These are phyloP conservation scores for Drechslerella dactyloides DNA, from an alignment of 2,329 filamentous ascomycete species.

Conservation along the genomic window DNA sequence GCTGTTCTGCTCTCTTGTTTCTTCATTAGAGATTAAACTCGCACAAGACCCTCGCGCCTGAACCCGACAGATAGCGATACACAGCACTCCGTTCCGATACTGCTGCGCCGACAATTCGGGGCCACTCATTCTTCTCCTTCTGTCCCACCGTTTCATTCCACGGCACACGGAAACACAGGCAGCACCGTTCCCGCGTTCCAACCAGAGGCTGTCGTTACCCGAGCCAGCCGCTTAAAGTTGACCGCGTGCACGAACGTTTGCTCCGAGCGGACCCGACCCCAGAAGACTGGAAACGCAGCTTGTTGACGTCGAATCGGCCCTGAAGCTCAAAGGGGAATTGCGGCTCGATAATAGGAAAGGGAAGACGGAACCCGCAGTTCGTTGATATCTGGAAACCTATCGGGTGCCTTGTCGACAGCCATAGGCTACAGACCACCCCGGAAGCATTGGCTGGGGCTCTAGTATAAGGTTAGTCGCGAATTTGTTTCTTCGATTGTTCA, in stretches of 20 bases:
- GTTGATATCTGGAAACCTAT: constrained; percentile 32
- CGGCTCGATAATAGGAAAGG: constrained; percentile 7
- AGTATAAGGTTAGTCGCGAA: constrained; percentile 22
- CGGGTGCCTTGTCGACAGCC: constrained; percentile 25
- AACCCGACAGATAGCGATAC: too few relatives aligned
- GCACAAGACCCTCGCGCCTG: not conserved
- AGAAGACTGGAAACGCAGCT: constrained; percentile 12
- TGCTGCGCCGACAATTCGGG: not conserved
- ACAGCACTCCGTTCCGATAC: not conserved
- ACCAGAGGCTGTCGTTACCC: constrained; percentile 37
- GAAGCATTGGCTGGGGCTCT: not conserved
- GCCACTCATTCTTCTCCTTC: constrained; percentile 9
- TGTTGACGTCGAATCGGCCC: constrained; percentile 2
- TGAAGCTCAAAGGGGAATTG: constrained; percentile 30
- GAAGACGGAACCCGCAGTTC: constrained; percentile 31
- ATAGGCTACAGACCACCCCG: not conserved
- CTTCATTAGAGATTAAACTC: constrained; percentile 1
- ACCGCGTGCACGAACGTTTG: constrained; percentile 26
- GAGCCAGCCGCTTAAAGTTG: constrained; percentile 45
- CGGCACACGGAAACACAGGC: constrained; percentile 24
- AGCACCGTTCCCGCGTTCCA: constrained; percentile 45
- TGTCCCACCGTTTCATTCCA: constrained; percentile 42
- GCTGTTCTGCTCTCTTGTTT: not conserved
- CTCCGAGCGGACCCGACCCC: constrained; percentile 33
- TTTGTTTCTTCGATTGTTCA: not conserved